Percentiles rank a stretch among this genome's conserved stretches.
Conservation (phyloP, 2,329 filamentous ascomycete genomes). For the Ophiosphaerella narmari region DNA sequence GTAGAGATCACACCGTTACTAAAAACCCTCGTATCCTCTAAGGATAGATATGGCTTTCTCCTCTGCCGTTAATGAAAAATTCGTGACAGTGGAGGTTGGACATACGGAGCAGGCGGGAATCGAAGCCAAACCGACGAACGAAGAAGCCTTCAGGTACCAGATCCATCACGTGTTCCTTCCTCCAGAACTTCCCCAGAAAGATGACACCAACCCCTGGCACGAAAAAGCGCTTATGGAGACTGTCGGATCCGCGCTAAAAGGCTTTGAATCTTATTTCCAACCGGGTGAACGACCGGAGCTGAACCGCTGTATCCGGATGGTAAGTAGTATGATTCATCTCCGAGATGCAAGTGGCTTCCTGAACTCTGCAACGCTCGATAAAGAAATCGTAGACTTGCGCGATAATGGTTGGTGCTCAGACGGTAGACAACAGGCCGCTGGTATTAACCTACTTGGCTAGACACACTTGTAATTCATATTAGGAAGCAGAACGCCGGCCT, state of each 20-base stretch:
- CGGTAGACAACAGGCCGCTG: background rate
- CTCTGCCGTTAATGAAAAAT: no score
- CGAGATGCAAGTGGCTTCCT: constrained; percentile 6
- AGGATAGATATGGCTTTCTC: no score
- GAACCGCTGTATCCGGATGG: constrained; percentile 10
- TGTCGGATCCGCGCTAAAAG: constrained; percentile 13
- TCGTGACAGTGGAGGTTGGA: no score
- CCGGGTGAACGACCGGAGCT: constrained; percentile 4
- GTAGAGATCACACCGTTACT: no score
- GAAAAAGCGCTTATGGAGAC: constrained; percentile 20
- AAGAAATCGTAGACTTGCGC: no score
- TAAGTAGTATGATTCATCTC: constrained; percentile 16
- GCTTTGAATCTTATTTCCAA: constrained; percentile 7
- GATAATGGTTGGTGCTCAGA: background rate
- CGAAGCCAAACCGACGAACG: background rate
- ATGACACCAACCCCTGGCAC: constrained; percentile 25
- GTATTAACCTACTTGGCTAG: background rate
- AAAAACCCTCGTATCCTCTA: no score
- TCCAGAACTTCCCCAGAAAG: constrained; percentile 51
- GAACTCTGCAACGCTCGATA: background rate
- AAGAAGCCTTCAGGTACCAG: constrained; percentile 11
- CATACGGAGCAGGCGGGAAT: no score
- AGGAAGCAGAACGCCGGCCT: constrained; percentile 54
- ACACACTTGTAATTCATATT: constrained; percentile 46
- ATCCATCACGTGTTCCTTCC: constrained; percentile 56